phyloP scores from a whole-genome alignment of 2,329 filamentous ascomycete genomes.

The Claviceps paspali region DNA sequence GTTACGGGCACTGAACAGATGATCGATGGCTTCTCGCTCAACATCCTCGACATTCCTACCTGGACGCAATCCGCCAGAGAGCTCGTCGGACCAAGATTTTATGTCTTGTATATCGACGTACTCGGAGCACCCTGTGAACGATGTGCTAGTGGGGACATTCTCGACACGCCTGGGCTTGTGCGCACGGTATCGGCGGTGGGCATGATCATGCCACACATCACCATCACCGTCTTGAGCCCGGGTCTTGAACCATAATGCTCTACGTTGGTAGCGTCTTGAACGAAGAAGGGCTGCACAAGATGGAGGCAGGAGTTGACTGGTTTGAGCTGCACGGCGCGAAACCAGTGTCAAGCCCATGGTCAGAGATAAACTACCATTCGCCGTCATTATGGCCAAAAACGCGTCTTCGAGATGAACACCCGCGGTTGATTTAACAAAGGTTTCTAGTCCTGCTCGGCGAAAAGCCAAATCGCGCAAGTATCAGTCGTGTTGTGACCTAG shows the following conservation, averaged over 20 bases:
- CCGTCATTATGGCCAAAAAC: slow-evolving; percentile 1
- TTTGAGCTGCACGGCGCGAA: slow-evolving; percentile 2
- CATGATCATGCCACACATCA: slow-evolving; percentile 25
- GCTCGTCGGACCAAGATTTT: slow-evolving; percentile 22
- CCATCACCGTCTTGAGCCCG: slow-evolving; percentile 29
- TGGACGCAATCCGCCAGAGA: slow-evolving; percentile 22
- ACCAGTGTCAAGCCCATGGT: background rate
- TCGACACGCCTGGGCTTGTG: slow-evolving; percentile 32
- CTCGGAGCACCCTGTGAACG: slow-evolving; percentile 12
- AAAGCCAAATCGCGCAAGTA: background rate
- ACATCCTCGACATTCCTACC: slow-evolving; percentile 28
- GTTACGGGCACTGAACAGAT: slow-evolving; percentile 23
- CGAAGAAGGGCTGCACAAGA: slow-evolving; percentile 1
- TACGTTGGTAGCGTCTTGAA: slow-evolving; percentile 12
- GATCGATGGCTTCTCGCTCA: slow-evolving; percentile 28
- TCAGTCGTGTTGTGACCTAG: background rate
- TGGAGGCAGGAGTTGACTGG: background rate
- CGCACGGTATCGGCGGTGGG: slow-evolving; percentile 27
- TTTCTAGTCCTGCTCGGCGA: slow-evolving; percentile 1
- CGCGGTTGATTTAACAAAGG: background rate
- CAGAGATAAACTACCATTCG: background rate
- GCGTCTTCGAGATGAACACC: background rate
- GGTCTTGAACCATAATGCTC: slow-evolving; percentile 32
- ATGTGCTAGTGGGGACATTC: slow-evolving; percentile 19
- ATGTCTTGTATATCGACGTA: slow-evolving; percentile 21